Conservation (phyloP, 208 protist species). For the Entamoeba histolytica region DNA sequence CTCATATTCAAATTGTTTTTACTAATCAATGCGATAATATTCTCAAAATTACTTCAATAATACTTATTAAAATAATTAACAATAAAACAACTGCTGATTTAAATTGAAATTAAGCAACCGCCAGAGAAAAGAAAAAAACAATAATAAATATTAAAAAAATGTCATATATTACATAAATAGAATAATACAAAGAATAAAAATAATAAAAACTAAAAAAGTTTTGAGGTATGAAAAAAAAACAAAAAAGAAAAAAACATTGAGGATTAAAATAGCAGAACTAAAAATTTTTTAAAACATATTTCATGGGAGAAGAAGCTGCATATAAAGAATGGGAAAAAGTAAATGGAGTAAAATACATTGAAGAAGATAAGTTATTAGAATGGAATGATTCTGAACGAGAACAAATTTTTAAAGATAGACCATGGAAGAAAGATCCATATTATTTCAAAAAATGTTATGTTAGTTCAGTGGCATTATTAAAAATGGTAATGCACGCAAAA, state of each 20-base stretch:
- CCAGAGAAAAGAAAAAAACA: no score
- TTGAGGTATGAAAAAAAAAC: no score
- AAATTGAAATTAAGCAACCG: no score
- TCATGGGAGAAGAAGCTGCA: not conserved
- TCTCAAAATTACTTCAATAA: no score
- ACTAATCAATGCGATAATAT: no score
- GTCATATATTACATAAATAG: no score
- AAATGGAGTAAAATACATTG: not conserved
- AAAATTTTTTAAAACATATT: not conserved
- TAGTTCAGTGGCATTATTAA: slow-evolving; percentile 13
- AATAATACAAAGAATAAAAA: no score
- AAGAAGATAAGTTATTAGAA: not conserved
- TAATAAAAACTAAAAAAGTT: no score
- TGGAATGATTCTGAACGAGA: not conserved
- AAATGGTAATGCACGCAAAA: slow-evolving; percentile 21
- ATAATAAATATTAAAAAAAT: no score
- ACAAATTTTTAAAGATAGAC: not conserved
- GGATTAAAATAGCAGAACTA: not conserved
- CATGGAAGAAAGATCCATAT: slow-evolving; percentile 1
- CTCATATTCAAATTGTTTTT: no score
- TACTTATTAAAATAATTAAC: no score
- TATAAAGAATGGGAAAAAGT: not conserved
- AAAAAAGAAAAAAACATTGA: not conserved
- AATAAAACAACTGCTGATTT: no score
- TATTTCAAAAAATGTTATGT: slow-evolving; percentile 22